Base-by-base conservation (phyloP, 805 yeast genomes). In the Yarrowia sp. region DNA sequence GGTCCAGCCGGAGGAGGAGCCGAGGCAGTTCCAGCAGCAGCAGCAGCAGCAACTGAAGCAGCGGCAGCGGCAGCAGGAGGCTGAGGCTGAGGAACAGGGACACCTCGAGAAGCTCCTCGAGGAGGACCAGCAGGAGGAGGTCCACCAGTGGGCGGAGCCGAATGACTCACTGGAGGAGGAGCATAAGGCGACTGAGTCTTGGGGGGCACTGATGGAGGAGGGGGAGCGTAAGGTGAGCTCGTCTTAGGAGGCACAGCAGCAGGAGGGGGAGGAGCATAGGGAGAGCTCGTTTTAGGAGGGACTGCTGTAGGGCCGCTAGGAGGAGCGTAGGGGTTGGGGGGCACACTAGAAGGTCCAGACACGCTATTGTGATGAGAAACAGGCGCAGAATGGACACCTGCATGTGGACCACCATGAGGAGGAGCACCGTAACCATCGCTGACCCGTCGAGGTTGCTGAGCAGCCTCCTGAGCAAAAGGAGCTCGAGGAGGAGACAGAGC, bases 251-350 rank as follows among this genome's bases (percentile, higher is more conserved):
- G 52, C 41, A 42, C 69, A 7, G 53, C 58, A 11, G 66, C 61
- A 5, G 70, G 64, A 32, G 43, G 61, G n/a, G 55, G 65, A 35
- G 55, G 65, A 35, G 61, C 69, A 36, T 36, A 56, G 3, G 65
- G 65, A 26, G 68, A 61, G 11, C 65, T 56, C 19, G 65, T 67
- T 15, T 49, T 42, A n/a, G 50, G 65, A 40, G 67, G 56, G 5
- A 63, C 48, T 36, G 56, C 46, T 15, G 67, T 9, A 10, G 67
- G 45, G 5, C 48, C 67, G 35, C 41, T 35, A 12, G 67, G 68
- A 22, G 69, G 69, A 58, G 68, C 69, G 14, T 43, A 45, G 36
- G 69, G 69, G 40, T 63, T 63, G 16, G 26, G 45, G 22, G 45
- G 53, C 9, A 16, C 50, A 22, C 19, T 45, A 19, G 63, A 26